phyloP scores from a whole-genome alignment of 345 rosid species.

The Cardamine resedifolia region DNA sequence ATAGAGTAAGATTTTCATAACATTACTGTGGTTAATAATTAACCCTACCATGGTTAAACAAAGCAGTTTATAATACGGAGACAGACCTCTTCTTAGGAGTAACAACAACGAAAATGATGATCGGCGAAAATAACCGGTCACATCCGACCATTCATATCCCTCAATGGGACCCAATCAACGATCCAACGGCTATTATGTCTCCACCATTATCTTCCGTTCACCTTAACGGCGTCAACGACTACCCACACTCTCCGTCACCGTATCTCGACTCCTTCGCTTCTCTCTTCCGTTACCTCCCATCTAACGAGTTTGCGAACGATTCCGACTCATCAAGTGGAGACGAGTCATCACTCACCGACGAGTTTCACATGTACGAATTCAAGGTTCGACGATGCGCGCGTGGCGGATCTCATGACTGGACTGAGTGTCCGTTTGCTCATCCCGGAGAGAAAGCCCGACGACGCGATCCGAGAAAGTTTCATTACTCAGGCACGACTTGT shows the following conservation, averaged over 20 bases:
- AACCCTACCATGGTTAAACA: conserved; percentile 43
- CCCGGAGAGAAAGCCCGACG: conserved; percentile 73
- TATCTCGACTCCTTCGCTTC: conserved; percentile 52
- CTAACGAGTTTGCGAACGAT: too few species aligned
- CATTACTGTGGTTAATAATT: conserved; percentile 43
- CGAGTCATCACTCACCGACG: conserved; percentile 47
- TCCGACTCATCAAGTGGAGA: conserved; percentile 44
- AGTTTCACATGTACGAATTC: conserved; percentile 68
- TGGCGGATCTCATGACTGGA: conserved; percentile 73
- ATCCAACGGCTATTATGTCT: conserved; percentile 37
- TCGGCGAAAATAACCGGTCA: conserved; percentile 45
- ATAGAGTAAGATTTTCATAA: conserved; percentile 35
- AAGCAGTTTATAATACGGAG: conserved; percentile 41
- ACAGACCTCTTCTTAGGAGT: neutral
- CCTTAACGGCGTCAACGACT: conserved; percentile 35
- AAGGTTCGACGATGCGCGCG: conserved; percentile 60
- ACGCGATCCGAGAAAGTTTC: conserved; percentile 58
- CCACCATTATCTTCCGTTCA: conserved; percentile 37
- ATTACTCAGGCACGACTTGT: conserved; percentile 59
- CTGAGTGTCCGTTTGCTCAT: conserved; percentile 71
- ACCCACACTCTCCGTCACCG: conserved; percentile 36
- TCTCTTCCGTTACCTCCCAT: conserved; percentile 66
- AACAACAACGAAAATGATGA: conserved; percentile 45
- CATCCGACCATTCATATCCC: conserved; percentile 64
- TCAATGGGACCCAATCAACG: conserved; percentile 49